Evolutionary conservation across 2,329 filamentous ascomycete species (phyloP).

Genomic region (Colletotrichum caudatum): DNA sequence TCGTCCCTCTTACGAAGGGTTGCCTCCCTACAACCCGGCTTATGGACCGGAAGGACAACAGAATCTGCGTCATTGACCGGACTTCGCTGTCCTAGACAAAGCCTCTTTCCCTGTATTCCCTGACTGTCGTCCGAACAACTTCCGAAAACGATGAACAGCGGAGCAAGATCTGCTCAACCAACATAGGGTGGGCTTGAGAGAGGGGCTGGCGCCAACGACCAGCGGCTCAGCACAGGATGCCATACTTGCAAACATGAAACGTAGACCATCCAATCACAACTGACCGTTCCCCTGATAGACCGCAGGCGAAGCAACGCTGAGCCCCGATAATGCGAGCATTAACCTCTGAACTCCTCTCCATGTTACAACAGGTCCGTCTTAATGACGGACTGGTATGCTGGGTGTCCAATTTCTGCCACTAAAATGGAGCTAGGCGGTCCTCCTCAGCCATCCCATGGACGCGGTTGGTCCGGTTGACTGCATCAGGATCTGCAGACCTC

Average conservation of each 20-base stretch:
- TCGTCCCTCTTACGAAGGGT: not conserved
- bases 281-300: slow-evolving; percentile 22
- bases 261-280: slow-evolving; percentile 33
- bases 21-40: not conserved
- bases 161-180: slow-evolving; percentile 9
- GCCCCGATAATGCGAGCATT: slow-evolving; percentile 28
- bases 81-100: slow-evolving; percentile 1
- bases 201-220: slow-evolving; percentile 14
- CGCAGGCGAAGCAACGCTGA: slow-evolving; percentile 21
- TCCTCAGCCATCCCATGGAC: slow-evolving; percentile 17
- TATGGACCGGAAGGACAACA: not conserved
- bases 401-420: slow-evolving; percentile 2
- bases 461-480: slow-evolving; percentile 34
- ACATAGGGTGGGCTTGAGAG: slow-evolving; percentile 2
- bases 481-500: slow-evolving; percentile 41
- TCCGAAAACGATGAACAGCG: not conserved
- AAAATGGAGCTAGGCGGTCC: slow-evolving; percentile 12
- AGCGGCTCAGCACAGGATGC: slow-evolving; percentile 13
- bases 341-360: slow-evolving; percentile 16
- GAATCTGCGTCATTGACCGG: not conserved
- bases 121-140: slow-evolving; percentile 10
- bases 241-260: slow-evolving; percentile 41
- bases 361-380: slow-evolving; percentile 16
- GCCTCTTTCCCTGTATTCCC: not conserved
- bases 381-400: slow-evolving; percentile 27